Evolutionary conservation across 768 basidiomycete genomes (phyloP).

Genomic region (Tylopilus intermedius): DNA sequence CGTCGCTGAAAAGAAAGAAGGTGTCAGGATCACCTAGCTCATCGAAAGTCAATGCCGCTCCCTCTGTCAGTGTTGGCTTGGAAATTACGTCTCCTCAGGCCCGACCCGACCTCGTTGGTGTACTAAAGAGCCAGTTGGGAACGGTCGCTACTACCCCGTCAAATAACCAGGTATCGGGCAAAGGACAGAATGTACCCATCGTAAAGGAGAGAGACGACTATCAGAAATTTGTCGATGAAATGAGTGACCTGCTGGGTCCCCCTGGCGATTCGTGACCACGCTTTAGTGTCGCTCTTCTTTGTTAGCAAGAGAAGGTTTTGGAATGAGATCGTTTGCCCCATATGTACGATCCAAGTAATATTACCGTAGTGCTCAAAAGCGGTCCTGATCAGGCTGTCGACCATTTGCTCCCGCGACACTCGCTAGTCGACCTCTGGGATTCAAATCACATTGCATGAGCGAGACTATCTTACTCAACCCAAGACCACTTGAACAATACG

Average conservation of each 20-base stretch:
- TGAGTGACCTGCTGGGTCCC: constrained; percentile 57
- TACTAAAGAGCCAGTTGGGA: constrained; percentile 59
- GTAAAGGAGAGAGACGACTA: constrained; percentile 62
- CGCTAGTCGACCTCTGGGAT: not conserved
- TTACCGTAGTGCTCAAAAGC: not conserved
- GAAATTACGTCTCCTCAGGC: constrained; percentile 31
- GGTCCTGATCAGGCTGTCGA: not conserved
- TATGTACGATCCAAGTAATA: not conserved
- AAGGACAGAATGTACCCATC: constrained; percentile 20
- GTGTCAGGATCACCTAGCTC: constrained; percentile 30
- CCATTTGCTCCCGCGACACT: constrained; percentile 5
- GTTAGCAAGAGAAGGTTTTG: not conserved
- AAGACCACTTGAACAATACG: constrained; percentile 55
- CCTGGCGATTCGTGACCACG: constrained; percentile 11
- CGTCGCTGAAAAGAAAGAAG: constrained; percentile 74
- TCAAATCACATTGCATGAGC: constrained; percentile 25
- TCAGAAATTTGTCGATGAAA: constrained; percentile 70
- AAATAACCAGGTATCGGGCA: constrained; percentile 12
- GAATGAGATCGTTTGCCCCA: not conserved
- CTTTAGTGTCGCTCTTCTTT: not conserved
- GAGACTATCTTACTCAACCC: constrained; percentile 54
- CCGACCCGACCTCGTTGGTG: constrained; percentile 63
- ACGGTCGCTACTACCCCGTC: constrained; percentile 26
- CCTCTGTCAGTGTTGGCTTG: constrained; percentile 38
- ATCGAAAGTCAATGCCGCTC: constrained; percentile 60